Conservation (phyloP, 1,284 basidiomycete genomes). For the Phellopilus nigrolimitatus region DNA sequence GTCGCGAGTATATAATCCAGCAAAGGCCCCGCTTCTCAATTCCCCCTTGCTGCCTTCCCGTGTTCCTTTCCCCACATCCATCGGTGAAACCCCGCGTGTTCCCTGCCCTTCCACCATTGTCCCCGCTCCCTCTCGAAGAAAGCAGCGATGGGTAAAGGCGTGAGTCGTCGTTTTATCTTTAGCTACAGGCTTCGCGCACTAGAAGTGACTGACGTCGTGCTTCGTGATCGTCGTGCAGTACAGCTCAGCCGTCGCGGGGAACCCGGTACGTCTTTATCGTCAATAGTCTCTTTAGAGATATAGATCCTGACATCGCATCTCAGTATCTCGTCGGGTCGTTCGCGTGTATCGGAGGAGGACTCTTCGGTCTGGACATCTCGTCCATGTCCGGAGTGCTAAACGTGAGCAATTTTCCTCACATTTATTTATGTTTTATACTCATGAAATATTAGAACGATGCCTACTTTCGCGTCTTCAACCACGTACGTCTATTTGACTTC, state of each 20-base stretch:
- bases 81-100: too few species aligned
- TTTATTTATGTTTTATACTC: neutral
- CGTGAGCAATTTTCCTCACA: conserved; percentile 33
- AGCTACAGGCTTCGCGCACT: too few species aligned
- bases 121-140: too few species aligned
- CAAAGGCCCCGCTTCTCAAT: too few species aligned
- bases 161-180: too few species aligned
- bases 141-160: too few species aligned
- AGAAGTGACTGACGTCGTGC: too few species aligned
- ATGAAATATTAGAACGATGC: conserved; percentile 43
- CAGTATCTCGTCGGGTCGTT: conserved; percentile 67
- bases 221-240: too few species aligned
- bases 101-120: too few species aligned
- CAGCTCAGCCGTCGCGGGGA: conserved; percentile 34
- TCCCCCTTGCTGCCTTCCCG: too few species aligned
- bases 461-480: conserved; percentile 47
- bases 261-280: conserved; percentile 26
- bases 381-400: conserved; percentile 76
- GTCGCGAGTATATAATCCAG: too few species aligned
- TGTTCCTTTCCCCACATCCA: too few species aligned
- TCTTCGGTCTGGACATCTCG: conserved; percentile 76
- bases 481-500: conserved; percentile 32
- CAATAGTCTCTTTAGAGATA: neutral
- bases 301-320: neutral
- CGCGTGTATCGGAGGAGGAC: conserved; percentile 74